Conservation (phyloP, 441 rosid genomes). For the Erodium texanum region DNA sequence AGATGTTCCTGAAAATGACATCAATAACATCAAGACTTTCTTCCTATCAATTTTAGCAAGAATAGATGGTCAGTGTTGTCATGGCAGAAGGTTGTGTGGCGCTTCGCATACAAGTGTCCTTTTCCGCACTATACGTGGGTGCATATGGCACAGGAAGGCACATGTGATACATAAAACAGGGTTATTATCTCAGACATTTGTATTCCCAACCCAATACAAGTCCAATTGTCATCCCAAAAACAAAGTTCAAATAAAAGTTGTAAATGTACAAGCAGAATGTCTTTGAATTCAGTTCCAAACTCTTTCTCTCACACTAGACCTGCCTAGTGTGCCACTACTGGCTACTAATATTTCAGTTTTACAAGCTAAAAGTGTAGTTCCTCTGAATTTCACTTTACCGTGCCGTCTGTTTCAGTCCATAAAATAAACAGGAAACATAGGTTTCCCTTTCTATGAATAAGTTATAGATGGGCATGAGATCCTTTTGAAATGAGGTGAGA, state of each 20-base stretch:
- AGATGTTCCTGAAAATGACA: conserved; percentile 60
- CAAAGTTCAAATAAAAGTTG: background rate
- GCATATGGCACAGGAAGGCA: background rate
- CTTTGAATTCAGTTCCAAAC: background rate
- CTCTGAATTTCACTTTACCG: background rate
- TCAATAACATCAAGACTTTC: conserved; percentile 1
- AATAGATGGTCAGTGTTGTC: background rate
- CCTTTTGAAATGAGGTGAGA: background rate
- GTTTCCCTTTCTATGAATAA: background rate
- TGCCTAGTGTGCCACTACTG: background rate
- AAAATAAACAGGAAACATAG: conserved; percentile 2
- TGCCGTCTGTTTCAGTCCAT: background rate
- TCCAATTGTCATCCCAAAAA: background rate
- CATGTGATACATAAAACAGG: background rate
- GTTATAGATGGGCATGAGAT: background rate
- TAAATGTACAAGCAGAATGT: background rate
- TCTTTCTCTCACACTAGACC: background rate
- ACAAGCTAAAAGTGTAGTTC: background rate
- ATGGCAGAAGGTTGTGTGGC: background rate
- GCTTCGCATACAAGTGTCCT: background rate
- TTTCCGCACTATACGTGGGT: background rate
- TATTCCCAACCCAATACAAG: no score
- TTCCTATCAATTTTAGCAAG: background rate
- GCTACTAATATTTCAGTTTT: background rate
- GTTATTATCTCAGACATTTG: no score